Conservation (phyloP, 139 green algal species). For the Coelastrella sp. region DNA sequence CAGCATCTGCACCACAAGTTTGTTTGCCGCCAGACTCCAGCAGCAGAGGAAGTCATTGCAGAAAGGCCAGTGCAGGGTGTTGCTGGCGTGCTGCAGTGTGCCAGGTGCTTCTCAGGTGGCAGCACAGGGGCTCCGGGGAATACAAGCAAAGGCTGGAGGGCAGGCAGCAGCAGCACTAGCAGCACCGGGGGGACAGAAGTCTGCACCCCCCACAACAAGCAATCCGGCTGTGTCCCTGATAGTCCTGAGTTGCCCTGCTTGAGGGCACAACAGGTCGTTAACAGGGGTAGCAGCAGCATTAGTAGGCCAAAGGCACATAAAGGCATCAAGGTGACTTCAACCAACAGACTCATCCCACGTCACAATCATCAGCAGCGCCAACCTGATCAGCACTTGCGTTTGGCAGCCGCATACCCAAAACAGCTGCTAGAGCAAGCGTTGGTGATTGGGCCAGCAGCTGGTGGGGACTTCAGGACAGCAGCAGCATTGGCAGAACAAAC, state of each 20-base stretch:
- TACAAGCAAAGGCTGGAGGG: not conserved
- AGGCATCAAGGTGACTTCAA: not conserved
- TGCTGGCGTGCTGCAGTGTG: not conserved
- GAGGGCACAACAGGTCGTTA: not conserved
- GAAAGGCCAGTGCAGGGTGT: not conserved
- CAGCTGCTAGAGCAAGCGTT: not conserved
- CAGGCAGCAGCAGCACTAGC: not conserved
- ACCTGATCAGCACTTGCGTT: not conserved
- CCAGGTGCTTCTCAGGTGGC: not conserved
- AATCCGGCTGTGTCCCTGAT: too few relatives aligned
- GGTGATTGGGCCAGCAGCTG: not conserved
- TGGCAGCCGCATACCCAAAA: too few relatives aligned
- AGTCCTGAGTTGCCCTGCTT: too few relatives aligned
- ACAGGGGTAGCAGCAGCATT: constrained; percentile 5
- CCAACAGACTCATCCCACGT: too few relatives aligned
- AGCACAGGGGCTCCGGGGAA: not conserved
- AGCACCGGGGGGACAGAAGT: too few relatives aligned
- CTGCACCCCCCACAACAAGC: too few relatives aligned
- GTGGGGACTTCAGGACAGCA: not conserved
- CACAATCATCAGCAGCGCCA: not conserved
- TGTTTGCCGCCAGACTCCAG: not conserved
- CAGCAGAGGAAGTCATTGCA: not conserved
- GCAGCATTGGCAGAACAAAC: not conserved
- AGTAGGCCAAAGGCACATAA: not conserved
- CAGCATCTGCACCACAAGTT: constrained; percentile 41